A percentile compares a stretch with the other conserved stretches of the same genome.
phyloP scores from a whole-genome alignment of 2,329 filamentous ascomycete species.

The Neonectria magnoliae region DNA sequence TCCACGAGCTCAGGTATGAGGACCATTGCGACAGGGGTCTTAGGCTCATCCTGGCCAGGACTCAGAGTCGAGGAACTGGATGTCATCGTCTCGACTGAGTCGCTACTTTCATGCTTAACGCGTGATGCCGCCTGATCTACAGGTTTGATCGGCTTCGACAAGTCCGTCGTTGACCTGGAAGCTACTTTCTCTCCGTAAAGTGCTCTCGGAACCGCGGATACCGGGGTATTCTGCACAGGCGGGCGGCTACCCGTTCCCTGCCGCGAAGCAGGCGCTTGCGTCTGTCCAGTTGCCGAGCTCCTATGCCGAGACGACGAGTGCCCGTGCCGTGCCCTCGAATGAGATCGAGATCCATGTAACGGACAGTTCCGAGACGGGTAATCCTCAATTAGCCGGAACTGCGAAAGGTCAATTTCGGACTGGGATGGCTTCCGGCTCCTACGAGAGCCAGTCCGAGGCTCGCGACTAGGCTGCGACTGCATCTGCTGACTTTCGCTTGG shows the following conservation, averaged over 20 bases:
- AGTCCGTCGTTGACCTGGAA: slow-evolving; percentile 12
- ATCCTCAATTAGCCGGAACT: slow-evolving; percentile 37
- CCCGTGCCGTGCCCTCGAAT: slow-evolving; percentile 23
- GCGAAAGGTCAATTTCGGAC: slow-evolving; percentile 35
- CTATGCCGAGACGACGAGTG: slow-evolving; percentile 16
- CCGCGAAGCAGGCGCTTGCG: background rate
- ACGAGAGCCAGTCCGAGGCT: slow-evolving; percentile 16
- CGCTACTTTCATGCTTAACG: background rate
- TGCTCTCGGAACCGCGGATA: slow-evolving; percentile 5
- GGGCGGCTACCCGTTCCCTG: slow-evolving; percentile 1
- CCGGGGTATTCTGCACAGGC: slow-evolving; percentile 4
- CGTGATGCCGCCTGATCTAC: background rate
- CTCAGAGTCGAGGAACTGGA: slow-evolving; percentile 6
- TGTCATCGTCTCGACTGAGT: background rate
- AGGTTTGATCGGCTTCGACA: background rate
- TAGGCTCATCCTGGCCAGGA: slow-evolving; percentile 25
- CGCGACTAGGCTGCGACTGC: background rate
- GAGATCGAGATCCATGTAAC: slow-evolving; percentile 33
- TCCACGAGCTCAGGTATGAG: slow-evolving; percentile 21
- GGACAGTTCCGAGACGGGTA: slow-evolving; percentile 35
- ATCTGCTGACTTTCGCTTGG: slow-evolving; percentile 1
- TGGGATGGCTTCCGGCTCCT: slow-evolving; percentile 13
- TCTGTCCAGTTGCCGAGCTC: slow-evolving; percentile 1
- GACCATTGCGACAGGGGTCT: slow-evolving; percentile 37
- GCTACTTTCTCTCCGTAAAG: slow-evolving; percentile 10